Base-by-base conservation (phyloP, 2,329 filamentous ascomycete genomes). In the Colletotrichum sidae region DNA sequence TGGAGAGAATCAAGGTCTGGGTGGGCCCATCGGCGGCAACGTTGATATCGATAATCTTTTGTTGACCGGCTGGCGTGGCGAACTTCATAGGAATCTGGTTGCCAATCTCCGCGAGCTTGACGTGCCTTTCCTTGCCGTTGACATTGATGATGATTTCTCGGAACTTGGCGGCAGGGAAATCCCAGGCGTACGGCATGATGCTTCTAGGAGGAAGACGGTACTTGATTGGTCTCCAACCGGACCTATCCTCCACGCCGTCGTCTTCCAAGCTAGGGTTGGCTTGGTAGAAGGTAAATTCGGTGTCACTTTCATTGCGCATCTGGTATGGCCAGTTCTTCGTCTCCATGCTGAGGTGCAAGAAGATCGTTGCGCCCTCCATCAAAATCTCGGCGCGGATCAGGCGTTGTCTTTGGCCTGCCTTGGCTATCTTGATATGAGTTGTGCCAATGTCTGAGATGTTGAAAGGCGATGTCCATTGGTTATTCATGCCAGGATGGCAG, bases 101-200 rank as follows among this genome's bases (percentile, higher is more conserved):
- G 33, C 96, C 96, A 72, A 99, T 99, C 76, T 99, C 96, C 2
- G 95, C 93, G 69, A 99, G 85, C 77, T 96, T 97, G 75, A 99
- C 91, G 73, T 97, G 93, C 37, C 96, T 86, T 75, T 97, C 94
- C 73, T 91, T 93, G 67, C 90, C 89, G 72, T 90, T 89, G 8
- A 90, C 91, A 57, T 84, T 90, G 74, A 99, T 88, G 54, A 98
- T 89, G 44, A 99, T 87, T 75, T 97, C 96, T 73, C 96, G 97
- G 79, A 93, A 91, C 80, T 97, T 97, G n/a, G 94, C 94, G 1
- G 96, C 95, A 1, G 96, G 96, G 79, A 97, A 99, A 75, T 99
- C 96, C 96, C 96, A 99, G 2, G 96, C 95, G 73, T 99, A 99
- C 1, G 96, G 96, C 96, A 99, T 99, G 77, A 99, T 97, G 77